These are phyloP conservation scores for Boletus eberwhitei DNA, from an alignment of 768 basidiomycete genomes.

Conservation along the genomic window DNA sequence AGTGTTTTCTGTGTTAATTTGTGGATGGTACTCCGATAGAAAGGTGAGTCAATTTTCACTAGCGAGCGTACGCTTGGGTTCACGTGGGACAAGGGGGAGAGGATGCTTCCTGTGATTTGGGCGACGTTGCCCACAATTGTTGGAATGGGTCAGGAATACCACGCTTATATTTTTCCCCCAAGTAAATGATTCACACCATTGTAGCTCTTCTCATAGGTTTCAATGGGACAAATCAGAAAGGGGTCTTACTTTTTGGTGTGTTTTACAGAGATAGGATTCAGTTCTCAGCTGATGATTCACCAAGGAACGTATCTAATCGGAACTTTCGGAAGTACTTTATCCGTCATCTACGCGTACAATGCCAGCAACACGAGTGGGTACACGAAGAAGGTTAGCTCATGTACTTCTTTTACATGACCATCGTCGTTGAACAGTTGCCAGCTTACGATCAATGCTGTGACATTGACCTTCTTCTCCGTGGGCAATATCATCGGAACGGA, in stretches of 20 bases:
- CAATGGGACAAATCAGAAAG: slow-evolving; percentile 18
- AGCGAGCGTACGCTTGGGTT: background rate
- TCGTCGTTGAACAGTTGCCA: background rate
- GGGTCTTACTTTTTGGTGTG: slow-evolving; percentile 18
- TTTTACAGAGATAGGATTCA: background rate
- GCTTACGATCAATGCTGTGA: slow-evolving; percentile 21
- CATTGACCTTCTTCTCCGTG: slow-evolving; percentile 15
- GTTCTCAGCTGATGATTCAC: background rate
- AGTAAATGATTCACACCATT: background rate
- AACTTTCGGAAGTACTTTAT: slow-evolving; percentile 26
- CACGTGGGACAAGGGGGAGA: background rate
- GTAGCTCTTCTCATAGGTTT: slow-evolving; percentile 25
- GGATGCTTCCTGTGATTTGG: slow-evolving; percentile 19
- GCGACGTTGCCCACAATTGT: slow-evolving; percentile 15
- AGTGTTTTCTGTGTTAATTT: slow-evolving; percentile 16
- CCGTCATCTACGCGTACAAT: slow-evolving; percentile 26
- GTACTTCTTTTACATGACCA: background rate
- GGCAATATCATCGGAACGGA: slow-evolving; percentile 25
- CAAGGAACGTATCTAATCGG: slow-evolving; percentile 19
- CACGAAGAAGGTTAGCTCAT: slow-evolving; percentile 26
- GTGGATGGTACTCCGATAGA: slow-evolving; percentile 24
- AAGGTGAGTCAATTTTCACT: slow-evolving; percentile 3
- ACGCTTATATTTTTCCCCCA: too few species aligned
- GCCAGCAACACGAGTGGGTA: slow-evolving; percentile 25
- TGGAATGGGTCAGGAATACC: background rate